A percentile compares a stretch with the other conserved stretches of the same genome.
These are phyloP conservation scores for Taphrina sp. DNA, from an alignment of 1,139 yeast genomes.

Conservation along the genomic window DNA sequence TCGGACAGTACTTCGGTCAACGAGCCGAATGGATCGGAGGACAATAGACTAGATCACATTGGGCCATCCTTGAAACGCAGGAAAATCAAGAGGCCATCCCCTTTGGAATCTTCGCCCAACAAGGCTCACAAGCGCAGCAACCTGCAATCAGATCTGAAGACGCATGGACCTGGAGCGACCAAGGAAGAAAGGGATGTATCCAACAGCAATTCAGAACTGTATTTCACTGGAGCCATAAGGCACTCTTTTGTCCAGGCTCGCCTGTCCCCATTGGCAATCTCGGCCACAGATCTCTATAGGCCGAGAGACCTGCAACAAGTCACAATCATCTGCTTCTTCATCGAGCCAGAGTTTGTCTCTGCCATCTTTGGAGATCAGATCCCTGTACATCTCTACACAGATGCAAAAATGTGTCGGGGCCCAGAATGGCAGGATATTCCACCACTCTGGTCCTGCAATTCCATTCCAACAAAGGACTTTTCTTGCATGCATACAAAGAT, in stretches of 20 bases:
- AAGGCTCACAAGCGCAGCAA: too few relatives aligned
- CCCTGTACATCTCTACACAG: slow-evolving; percentile 1
- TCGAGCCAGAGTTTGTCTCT: slow-evolving; percentile 3
- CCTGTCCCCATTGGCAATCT: neutral
- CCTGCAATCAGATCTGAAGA: too few relatives aligned
- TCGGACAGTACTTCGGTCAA: too few relatives aligned
- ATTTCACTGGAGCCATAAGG: neutral
- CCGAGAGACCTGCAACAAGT: neutral
- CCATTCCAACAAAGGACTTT: slow-evolving; percentile 4
- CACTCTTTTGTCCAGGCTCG: neutral
- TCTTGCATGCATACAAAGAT: slow-evolving; percentile 9
- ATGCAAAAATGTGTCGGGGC: neutral
- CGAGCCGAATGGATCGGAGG: too few relatives aligned
- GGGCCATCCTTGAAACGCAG: too few relatives aligned
- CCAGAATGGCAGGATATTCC: neutral
- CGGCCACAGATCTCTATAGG: neutral
- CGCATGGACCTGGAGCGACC: too few relatives aligned
- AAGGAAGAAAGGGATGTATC: too few relatives aligned
- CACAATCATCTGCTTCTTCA: slow-evolving; percentile 4
- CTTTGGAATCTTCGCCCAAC: too few relatives aligned
- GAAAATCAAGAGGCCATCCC: too few relatives aligned
- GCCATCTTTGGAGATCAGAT: neutral
- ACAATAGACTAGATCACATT: too few relatives aligned
- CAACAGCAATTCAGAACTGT: too few relatives aligned
- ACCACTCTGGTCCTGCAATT: neutral